These are phyloP conservation scores for Aquilaria malaccensis DNA, from an alignment of 345 rosid genomes.

Conservation along the genomic window DNA sequence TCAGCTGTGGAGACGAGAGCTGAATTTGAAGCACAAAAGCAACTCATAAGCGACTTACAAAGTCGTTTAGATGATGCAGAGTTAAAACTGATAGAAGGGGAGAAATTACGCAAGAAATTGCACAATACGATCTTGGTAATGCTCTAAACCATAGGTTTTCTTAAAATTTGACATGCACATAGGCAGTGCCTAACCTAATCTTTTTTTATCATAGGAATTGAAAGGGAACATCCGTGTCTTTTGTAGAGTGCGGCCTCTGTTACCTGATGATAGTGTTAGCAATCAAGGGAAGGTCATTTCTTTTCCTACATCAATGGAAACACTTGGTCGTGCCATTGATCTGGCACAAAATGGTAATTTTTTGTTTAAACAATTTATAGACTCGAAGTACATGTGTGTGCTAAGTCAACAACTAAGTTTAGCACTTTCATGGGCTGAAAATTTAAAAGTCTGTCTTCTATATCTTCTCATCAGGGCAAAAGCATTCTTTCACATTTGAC, in stretches of 20 bases:
- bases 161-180: neutral
- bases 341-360: slow-evolving; percentile 61
- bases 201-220: slow-evolving; percentile 55
- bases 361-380: neutral
- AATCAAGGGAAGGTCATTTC: slow-evolving; percentile 47
- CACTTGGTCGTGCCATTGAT: slow-evolving; percentile 76
- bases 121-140: slow-evolving; percentile 94
- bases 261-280: slow-evolving; percentile 58
- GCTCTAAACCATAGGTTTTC: neutral
- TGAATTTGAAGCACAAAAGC: slow-evolving; percentile 70
- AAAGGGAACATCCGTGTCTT: slow-evolving; percentile 98
- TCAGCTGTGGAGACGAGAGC: slow-evolving; percentile 64
- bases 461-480: slow-evolving; percentile 53
- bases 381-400: neutral
- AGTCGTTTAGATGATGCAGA: slow-evolving; percentile 75
- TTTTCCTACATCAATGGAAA: slow-evolving; percentile 70
- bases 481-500: slow-evolving; percentile 78
- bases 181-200: slow-evolving; percentile 12
- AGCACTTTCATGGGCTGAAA: neutral
- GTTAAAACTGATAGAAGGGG: slow-evolving; percentile 84
- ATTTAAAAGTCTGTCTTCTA: slow-evolving; percentile 6
- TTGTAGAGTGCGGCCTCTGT: slow-evolving; percentile 89
- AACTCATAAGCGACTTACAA: slow-evolving; percentile 58
- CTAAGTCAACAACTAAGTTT: no score
- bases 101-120: slow-evolving; percentile 80